Conservation (phyloP, 148 eudicot genomes). For the Rhododendron ferrugineum region DNA sequence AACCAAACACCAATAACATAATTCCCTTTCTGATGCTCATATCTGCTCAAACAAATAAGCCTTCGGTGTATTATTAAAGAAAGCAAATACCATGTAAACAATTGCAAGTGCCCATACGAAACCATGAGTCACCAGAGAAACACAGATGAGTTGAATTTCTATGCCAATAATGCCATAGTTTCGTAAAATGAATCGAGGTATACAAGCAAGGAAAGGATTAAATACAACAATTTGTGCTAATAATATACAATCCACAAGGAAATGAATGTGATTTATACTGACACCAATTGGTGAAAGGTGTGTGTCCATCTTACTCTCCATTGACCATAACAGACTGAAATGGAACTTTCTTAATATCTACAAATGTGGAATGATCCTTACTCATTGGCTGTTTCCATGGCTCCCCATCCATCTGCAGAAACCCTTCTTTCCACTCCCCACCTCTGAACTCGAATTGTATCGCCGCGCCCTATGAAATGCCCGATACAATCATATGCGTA, state of each 20-base stretch:
- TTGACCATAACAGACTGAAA: constrained; percentile 69
- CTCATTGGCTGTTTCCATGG: constrained; percentile 97
- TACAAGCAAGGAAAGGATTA: background rate
- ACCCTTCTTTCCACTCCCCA: constrained; percentile 78
- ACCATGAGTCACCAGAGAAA: background rate
- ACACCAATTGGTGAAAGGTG: background rate
- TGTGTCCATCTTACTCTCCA: constrained; percentile 32
- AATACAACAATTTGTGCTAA: background rate
- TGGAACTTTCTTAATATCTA: constrained; percentile 77
- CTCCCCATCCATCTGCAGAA: constrained; percentile 93
- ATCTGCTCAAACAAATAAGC: background rate
- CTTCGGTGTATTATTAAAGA: too few relatives aligned
- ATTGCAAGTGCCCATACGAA: background rate
- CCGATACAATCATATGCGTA: background rate
- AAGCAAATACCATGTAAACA: too few relatives aligned
- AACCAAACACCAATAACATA: too few relatives aligned
- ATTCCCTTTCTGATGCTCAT: too few relatives aligned
- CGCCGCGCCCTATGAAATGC: constrained; percentile 62
- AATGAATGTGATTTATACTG: background rate
- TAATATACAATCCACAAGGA: background rate
- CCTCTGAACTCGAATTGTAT: constrained; percentile 88
- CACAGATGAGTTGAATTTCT: background rate
- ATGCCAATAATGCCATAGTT: background rate
- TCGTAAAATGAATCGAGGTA: background rate
- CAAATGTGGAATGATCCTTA: constrained; percentile 65